Percentiles rank a stretch among this genome's conserved stretches.
These are phyloP conservation scores for Adiantum capillusveneris DNA, from an alignment of 75 land plant genomes.

Conservation along the genomic window DNA sequence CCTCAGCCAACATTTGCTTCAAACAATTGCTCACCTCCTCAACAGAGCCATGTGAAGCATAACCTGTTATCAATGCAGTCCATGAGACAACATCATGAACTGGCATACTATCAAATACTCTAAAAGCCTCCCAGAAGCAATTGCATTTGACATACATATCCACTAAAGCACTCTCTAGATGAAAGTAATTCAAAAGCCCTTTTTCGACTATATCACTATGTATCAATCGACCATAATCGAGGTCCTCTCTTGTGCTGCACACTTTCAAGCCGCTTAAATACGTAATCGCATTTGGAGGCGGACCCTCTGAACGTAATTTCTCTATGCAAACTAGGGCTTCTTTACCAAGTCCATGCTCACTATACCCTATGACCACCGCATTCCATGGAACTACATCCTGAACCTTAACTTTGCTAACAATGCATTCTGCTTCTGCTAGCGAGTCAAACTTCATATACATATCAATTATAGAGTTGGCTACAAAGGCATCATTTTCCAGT, in stretches of 20 bases:
- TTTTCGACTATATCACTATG: slow-evolving; percentile 32
- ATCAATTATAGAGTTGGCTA: background rate
- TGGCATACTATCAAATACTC: slow-evolving; percentile 16
- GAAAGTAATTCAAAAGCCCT: slow-evolving; percentile 21
- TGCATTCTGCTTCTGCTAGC: too few species aligned
- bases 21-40: slow-evolving; percentile 22
- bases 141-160: slow-evolving; percentile 28
- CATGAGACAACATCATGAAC: slow-evolving; percentile 6
- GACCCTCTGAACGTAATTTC: background rate
- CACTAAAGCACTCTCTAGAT: slow-evolving; percentile 40
- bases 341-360: slow-evolving; percentile 9
- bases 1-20: slow-evolving; percentile 18
- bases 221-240: slow-evolving; percentile 24
- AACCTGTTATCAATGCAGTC: slow-evolving; percentile 23
- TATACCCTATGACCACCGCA: slow-evolving; percentile 14
- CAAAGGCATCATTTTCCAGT: background rate
- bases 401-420: too few species aligned
- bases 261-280: slow-evolving; percentile 7
- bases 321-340: slow-evolving; percentile 10
- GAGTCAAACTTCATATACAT: background rate
- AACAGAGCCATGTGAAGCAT: slow-evolving; percentile 10
- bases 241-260: slow-evolving; percentile 6
- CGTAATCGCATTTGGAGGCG: slow-evolving; percentile 8
- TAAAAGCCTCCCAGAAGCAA: slow-evolving; percentile 6
- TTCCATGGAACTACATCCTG: slow-evolving; percentile 6